Base-by-base conservation (phyloP, 148 eudicot genomes). In the Selenicereus undatus region DNA sequence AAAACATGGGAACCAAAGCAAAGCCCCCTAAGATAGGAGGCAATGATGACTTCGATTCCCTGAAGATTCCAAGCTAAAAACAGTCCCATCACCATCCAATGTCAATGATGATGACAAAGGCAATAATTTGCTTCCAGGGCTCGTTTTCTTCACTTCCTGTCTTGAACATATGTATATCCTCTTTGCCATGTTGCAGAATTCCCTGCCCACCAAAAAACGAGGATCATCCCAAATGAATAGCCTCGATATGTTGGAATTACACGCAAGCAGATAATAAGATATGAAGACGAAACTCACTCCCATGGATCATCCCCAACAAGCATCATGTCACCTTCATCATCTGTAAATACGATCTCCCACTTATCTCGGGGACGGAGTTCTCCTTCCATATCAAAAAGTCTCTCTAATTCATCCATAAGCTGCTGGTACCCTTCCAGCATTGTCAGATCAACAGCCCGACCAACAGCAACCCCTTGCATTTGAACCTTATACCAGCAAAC, bases 391-490 rank as follows among this genome's bases (percentile, higher is more conserved):
- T 92, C 94, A 74, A 96, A 96, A 85, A 93, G 91, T 24, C 88
- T 84, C 81, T 96, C 99, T 60, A 96, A 82, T 79, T 92, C 97
- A 54, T 85, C 85, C 35, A 92, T 86, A 42, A 96, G 93, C 71
- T 93, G 91, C 76, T 88, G 87, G 36, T 93, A 96, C 68, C 93
- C 91, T 75, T 81, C 84, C 71, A 96, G 78, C 7, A 79, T 68
- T 10, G 91, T 82, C 77, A 96, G 87, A 84, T 96, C 99, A 78
- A 96, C 99, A 1, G 99, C 99, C 79, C 99, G 91, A 18, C 98
- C 97, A 71, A 96, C 99, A 11, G 91, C 90, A 82, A 92, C 86
- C 26, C 99, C 99, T 86, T 93, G 92, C 99, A 96, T 96, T 91
- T 90, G 99, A 36, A 94, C 98, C 98, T 94, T 79, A 58, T 42